Conservation (phyloP, 371 early-diverging fungal genomes). For the Chytridium lagenaria region DNA sequence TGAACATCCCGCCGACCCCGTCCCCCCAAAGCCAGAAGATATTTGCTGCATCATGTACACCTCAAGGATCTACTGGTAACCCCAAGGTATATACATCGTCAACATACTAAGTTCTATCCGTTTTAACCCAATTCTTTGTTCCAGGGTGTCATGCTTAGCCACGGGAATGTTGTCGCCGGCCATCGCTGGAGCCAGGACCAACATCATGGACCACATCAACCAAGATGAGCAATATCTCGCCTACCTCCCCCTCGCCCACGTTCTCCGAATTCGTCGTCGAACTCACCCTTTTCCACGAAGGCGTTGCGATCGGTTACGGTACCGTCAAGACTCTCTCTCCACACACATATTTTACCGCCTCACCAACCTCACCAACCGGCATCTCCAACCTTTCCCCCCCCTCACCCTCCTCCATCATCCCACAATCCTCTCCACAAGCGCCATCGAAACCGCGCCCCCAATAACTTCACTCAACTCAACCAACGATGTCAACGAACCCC, state of each 20-base stretch:
- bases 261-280: slow-evolving; percentile 57
- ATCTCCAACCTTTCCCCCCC: too few species aligned
- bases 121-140: too few species aligned
- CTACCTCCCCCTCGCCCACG: slow-evolving; percentile 95
- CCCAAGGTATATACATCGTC: too few species aligned
- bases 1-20: slow-evolving; percentile 63
- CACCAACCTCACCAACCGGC: too few species aligned
- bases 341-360: too few species aligned
- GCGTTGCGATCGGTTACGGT: slow-evolving; percentile 90
- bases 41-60: slow-evolving; percentile 45
- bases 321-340: slow-evolving; percentile 82
- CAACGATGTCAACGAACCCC: too few species aligned
- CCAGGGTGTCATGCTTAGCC: slow-evolving; percentile 80
- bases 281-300: slow-evolving; percentile 69
- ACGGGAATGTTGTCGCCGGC: slow-evolving; percentile 78
- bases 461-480: too few species aligned
- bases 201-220: background rate
- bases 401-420: too few species aligned
- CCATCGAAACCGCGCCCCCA: too few species aligned
- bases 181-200: background rate
- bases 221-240: slow-evolving; percentile 75
- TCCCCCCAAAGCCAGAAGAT: slow-evolving; percentile 75
- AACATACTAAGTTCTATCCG: too few species aligned
- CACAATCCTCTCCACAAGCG: too few species aligned
- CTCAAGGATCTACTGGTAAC: slow-evolving; percentile 34